phyloP scores from a whole-genome alignment of 139 green algal genomes.

The Spirogloea muscicola region DNA sequence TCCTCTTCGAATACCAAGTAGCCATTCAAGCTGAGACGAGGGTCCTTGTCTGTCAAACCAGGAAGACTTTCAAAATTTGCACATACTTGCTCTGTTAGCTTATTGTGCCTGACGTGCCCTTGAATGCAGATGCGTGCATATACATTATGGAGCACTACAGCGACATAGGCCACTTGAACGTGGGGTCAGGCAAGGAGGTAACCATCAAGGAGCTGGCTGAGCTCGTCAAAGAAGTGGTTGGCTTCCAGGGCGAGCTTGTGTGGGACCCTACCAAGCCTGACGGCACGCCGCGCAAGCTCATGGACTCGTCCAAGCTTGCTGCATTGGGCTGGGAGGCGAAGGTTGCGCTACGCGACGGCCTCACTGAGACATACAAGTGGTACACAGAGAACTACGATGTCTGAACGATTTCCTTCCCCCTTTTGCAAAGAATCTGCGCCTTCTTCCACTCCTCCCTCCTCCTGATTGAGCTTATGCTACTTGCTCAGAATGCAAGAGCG shows the following conservation, averaged over 20 bases:
- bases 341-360: conserved; percentile 33
- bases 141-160: conserved; percentile 50
- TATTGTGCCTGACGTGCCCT: too few relatives aligned
- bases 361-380: conserved; percentile 44
- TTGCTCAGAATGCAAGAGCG: too few relatives aligned
- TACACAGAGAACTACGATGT: conserved; percentile 43
- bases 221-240: conserved; percentile 45
- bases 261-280: conserved; percentile 44
- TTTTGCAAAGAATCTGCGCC: too few relatives aligned
- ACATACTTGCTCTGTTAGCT: too few relatives aligned
- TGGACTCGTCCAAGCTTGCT: conserved; percentile 35
- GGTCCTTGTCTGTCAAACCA: too few relatives aligned
- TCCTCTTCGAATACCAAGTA: too few relatives aligned
- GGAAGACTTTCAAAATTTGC: too few relatives aligned
- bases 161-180: conserved; percentile 32
- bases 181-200: conserved; percentile 38
- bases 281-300: conserved; percentile 41
- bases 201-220: conserved; percentile 43
- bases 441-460: too few relatives aligned
- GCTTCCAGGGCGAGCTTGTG: conserved; percentile 33
- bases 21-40: too few relatives aligned
- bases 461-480: too few relatives aligned
- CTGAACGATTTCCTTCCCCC: too few relatives aligned
- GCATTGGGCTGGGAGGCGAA: conserved; percentile 29
- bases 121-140: conserved; percentile 28